phyloP scores from a whole-genome alignment of 371 early-diverging fungal species.

The Mortierella sp. region DNA sequence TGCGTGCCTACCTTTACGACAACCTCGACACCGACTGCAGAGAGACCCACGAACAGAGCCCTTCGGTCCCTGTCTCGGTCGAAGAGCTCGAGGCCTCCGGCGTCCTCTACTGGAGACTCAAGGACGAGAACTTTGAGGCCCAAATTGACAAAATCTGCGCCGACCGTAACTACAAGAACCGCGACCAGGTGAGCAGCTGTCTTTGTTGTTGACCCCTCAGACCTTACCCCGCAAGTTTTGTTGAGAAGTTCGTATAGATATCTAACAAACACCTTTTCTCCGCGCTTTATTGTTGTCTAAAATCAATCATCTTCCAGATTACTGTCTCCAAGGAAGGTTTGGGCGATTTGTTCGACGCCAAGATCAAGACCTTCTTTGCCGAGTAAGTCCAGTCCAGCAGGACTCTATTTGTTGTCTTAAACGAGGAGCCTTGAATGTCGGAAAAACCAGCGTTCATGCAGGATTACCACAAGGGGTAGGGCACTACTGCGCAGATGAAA shows the following conservation, averaged over 20 bases:
- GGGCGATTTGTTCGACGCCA: constrained; percentile 87
- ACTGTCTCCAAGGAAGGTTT: constrained; percentile 83
- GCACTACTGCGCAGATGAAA: not conserved
- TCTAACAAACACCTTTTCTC: constrained; percentile 1
- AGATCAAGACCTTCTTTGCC: constrained; percentile 92
- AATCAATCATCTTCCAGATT: constrained; percentile 59
- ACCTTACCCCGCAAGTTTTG: not conserved
- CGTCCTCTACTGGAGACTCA: constrained; percentile 82
- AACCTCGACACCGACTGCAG: constrained; percentile 69
- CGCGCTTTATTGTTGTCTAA: not conserved
- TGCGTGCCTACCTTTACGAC: constrained; percentile 83
- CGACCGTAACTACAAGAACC: constrained; percentile 89
- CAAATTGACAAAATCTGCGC: constrained; percentile 77
- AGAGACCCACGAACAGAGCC: constrained; percentile 79
- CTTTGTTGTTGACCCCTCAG: not conserved
- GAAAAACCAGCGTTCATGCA: not conserved
- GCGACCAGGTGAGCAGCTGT: constrained; percentile 78
- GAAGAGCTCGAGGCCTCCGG: constrained; percentile 77
- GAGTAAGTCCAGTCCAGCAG: constrained; percentile 70
- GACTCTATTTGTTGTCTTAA: not conserved
- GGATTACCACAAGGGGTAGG: not conserved
- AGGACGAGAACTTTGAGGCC: constrained; percentile 67
- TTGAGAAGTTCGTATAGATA: not conserved
- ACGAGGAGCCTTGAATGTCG: too few species aligned
- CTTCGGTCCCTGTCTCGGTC: constrained; percentile 70